Base-by-base conservation (phyloP, 202 grass and related monocot species). In the Sporobolus alterniflorus region DNA sequence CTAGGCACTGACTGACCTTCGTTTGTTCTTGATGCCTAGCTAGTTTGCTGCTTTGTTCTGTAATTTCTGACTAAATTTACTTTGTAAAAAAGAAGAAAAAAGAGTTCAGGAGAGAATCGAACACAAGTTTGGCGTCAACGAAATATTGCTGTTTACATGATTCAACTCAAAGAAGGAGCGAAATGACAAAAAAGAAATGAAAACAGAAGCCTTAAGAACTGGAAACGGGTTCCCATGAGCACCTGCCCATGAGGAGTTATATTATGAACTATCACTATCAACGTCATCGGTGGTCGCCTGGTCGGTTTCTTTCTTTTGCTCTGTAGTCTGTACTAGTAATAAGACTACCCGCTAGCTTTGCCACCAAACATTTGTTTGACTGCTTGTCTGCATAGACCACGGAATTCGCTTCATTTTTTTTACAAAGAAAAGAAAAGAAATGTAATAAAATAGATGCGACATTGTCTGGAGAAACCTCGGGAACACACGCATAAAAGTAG, bases 301-400 rank as follows among this genome's bases (percentile, higher is more conserved):
- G 84, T 86, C 64, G 73, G 70, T 71, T 86, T 75, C 51, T 71
- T 85, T 77, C 51, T 86, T 66, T 83, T 60, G 83, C 59, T 86
- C 67, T 88, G 80, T 65, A 24, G 20, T 0, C 12, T 4, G 49
- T 31, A 39, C 64, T 74, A 52, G 30, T n/a, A n/a, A n/a, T n/a
- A n/a, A n/a, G n/a, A n/a, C n/a, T n/a, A n/a, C n/a, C n/a, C n/a
- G n/a, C n/a, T n/a, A n/a, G n/a, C n/a, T n/a, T n/a, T n/a, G n/a
- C n/a, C 84, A 84, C 77, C 81, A 52, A 75, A 88, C 71, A n/a
- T 75, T 82, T 88, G 77, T 97, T 94, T 97, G 91, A 97, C 91
- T 34, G 84, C 44, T 88, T 94, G 89, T 94, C 89, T 92, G 87
- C 87, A 79, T 64, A 79, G 84, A 97, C 84, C 84, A 48, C 81